Base-by-base conservation (phyloP, 306 rosid genomes). In the Malus domestica region DNA sequence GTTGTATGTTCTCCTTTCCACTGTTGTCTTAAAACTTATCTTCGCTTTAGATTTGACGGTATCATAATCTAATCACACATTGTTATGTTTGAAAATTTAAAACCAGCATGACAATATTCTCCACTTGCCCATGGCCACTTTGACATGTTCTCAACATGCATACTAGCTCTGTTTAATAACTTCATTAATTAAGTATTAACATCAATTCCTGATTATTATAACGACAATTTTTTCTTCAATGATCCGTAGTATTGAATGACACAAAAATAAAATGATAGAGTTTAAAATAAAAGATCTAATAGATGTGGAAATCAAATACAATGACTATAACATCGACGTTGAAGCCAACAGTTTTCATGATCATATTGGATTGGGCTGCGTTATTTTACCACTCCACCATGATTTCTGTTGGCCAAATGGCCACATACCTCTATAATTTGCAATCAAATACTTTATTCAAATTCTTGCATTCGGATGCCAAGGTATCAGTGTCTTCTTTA, bases 1-100 rank as follows among this genome's bases (percentile, higher is more conserved):
- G 79, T 92, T 52, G 99, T 95, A 92, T 8, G 90, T 81, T 79
- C 52, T 76, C 74, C 40, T 44, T 52, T 65, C 44, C 52, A 16
- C 76, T 33, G 5, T 44, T 32, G 16, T 68, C 20, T 51, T 51
- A 51, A 51, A 51, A 51, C 20, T 16, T 51, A 18, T 51, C 20
- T 2, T 49, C 20, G 18, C 6, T 20, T 51, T 19, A 6, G 20
- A 49, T 15, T 1, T 49, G 3, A 8, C 8, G 5, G 8, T 49
- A 16, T 51, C 20, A 15, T 16, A 16, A 51, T 51, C 3, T 0
- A 15, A 51, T 51, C 20, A 5, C 3, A 16, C 1, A 15, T 51
- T 51, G 8, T 49, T 0, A 49, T 49, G 20, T 49, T 0, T 4
- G 3, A 49, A 49, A 49, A 5, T 15, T 49, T 49, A 13, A 46